Conservation (phyloP, 352 stramenopile genomes). For the Phytophthora agathidicida region DNA sequence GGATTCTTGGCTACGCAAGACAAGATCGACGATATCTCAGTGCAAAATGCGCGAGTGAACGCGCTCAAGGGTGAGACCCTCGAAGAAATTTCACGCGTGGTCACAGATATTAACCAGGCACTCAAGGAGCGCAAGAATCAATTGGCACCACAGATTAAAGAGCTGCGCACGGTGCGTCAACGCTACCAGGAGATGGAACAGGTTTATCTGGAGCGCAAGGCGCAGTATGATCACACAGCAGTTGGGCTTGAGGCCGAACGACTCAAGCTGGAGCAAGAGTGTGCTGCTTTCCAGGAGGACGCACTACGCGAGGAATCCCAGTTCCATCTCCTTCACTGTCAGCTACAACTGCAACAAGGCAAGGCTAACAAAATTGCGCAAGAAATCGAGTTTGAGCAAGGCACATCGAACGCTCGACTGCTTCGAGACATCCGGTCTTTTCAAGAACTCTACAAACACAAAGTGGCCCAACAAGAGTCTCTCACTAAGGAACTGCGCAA, state of each 20-base stretch:
- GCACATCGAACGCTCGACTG: slow-evolving; percentile 61
- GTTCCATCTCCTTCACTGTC: slow-evolving; percentile 86
- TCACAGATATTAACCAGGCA: slow-evolving; percentile 92
- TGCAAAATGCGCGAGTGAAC: slow-evolving; percentile 91
- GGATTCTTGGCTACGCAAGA: slow-evolving; percentile 90
- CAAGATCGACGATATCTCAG: slow-evolving; percentile 87
- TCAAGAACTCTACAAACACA: slow-evolving; percentile 92
- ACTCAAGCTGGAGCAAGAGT: slow-evolving; percentile 92
- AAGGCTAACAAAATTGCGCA: slow-evolving; percentile 86
- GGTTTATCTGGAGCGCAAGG: slow-evolving; percentile 87
- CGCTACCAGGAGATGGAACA: slow-evolving; percentile 92
- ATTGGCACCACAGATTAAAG: slow-evolving; percentile 92
- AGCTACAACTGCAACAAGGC: slow-evolving; percentile 73
- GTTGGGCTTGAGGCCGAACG: slow-evolving; percentile 89
- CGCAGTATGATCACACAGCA: slow-evolving; percentile 89
- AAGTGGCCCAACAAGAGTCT: slow-evolving; percentile 90
- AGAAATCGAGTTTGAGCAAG: slow-evolving; percentile 88
- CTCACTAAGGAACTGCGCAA: slow-evolving; percentile 91
- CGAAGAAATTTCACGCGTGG: slow-evolving; percentile 93
- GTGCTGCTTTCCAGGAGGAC: slow-evolving; percentile 87
- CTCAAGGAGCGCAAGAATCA: slow-evolving; percentile 93
- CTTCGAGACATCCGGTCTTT: slow-evolving; percentile 90
- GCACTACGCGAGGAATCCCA: slow-evolving; percentile 87
- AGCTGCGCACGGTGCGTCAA: slow-evolving; percentile 88
- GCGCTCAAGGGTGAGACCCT: slow-evolving; percentile 92